Base-by-base conservation (phyloP, 306 rosid genomes). In the Delonix regia region DNA sequence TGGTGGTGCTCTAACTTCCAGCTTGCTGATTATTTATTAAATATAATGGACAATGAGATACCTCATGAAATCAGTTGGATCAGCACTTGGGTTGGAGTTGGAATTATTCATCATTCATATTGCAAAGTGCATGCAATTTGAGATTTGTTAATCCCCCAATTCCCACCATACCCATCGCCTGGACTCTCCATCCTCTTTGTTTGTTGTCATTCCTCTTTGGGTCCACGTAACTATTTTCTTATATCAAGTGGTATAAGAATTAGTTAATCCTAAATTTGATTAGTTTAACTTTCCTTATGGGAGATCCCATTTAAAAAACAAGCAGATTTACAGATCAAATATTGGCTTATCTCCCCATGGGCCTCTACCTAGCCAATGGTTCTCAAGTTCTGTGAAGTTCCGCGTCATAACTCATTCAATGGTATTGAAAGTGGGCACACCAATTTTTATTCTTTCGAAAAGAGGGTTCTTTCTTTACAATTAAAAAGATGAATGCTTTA, bases 31-130 rank as follows among this genome's bases (percentile, higher is more conserved):
- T 49, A 15, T 16, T 16, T 7, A 36, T 39, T 24, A 21, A 18
- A n/a, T 15, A 51, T 51, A n/a, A 51, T 47, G 30, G 4, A 49
- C 63, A 12, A 45, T 14, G 2, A 34, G 34, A 47, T 76, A 69
- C 75, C 48, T 78, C 61, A 44, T 28, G 51, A 42, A 56, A 27
- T 47, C 60, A 55, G 69, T 77, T 68, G 69, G 57, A 74, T 57
- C 18, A 21, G 57, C 57, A 41, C 28, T 25, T 14, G 24, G 51
- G 57, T 73, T 55, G 48, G 38, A 30, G 41, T 73, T 55, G 48
- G 38, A 30, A 55, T n/a, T 19, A 55, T 34, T 53, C 24, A 53
- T 72, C 16, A 22, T 30, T 7, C 16, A 72, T 72, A 0, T 52
- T 52, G 18, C 21, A 33, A 45, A 71, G 34, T 3, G 36, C 12